Evolutionary conservation across 2,329 filamentous ascomycete genomes (phyloP), one percentile per base, ranked within the genome.

Genomic region (Celoporthe dispersa): DNA sequence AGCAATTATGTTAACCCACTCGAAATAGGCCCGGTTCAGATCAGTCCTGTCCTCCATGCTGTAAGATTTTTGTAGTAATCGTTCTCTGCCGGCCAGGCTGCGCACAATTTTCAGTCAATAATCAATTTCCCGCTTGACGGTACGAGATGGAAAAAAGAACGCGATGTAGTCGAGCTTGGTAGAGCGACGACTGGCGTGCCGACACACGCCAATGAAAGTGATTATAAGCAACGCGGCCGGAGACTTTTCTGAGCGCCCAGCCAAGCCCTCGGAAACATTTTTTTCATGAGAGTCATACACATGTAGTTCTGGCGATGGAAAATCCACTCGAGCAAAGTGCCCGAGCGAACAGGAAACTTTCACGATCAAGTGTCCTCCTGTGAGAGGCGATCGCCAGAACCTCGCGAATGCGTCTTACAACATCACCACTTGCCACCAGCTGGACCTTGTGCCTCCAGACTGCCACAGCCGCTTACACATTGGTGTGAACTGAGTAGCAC

Each of bases 1-100:
- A 37, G 11, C n/a, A 33, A 48, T 48, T 28, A 35, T 11, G 19
- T 6, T 8, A 41, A 57, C 68, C 57, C 39, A 71, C 68, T 71
- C 70, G 39, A 71, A 71, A 37, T 59, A 44, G 4, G 66, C 62
- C 19, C 69, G 65, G 35, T 71, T 71, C 44, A 71, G 70, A 37
- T 66, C 64, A 25, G 68, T 70, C 37, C 41, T 67, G 37, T 39
- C 65, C 55, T 67, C 68, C 70, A 68, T 71, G 3, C n/a, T 48
- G 51, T 35, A 12, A 35, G 16, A 35, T 39, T 12, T 9, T 31
- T n/a, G 6, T n/a, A 3, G 35, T 16, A 37, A 33, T 16, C 25
- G 51, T 31, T 28, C 12, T 14, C 51, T 19, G 48, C 48, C n/a
- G 51, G 25, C 51, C 51, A 8, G 31, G 51, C 53, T 57, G 9